Evolutionary conservation across 1,284 basidiomycete species (phyloP), one percentile per base, ranked within the genome.

Genomic region (Microstroma glucosiphilum): DNA sequence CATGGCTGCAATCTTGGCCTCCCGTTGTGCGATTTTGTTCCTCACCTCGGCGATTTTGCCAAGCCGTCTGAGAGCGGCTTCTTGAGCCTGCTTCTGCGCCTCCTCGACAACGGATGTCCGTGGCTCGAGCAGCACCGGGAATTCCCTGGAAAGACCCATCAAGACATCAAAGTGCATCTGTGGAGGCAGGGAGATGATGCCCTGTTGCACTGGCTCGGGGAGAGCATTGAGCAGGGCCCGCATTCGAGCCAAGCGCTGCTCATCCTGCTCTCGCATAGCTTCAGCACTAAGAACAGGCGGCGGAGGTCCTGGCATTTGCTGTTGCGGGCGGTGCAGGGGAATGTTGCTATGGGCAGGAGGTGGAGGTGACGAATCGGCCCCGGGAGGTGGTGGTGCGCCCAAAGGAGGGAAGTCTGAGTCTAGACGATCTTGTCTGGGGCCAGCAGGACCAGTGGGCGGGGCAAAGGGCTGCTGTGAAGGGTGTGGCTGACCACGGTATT

Each of bases 1-100:
- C 92, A 96, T 80, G 56, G 26, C 56, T n/a, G 12, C 56, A 40
- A 78, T 70, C 67, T 78, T 78, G 43, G 68, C 68, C 56, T 70
- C 64, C 51, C 73, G 63, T n/a, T 63, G 57, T 43, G 70, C 68
- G 49, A 69, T 67, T 51, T 72, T 75, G 7, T 64, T 63, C 60
- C 75, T 73, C 6, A 60, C 60, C 6, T 67, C 64, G 40, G 72
- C 67, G 59, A 71, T 65, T 26, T 70, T 64, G 42, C 71, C 70
- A 51, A 78, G 66, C 46, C 21, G n/a, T n/a, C 30, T 41, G 26
- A 63, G 21, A 1, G 61, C 61, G 2, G 57, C 37, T 23, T 37
- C 17, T 23, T n/a, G 12, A 6, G 25, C 57, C n/a, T 15, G n/a
- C 19, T 12, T 25, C 26, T 69, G 68, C 1, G 64, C 61, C 12